Conservation (phyloP, 1,284 basidiomycete genomes). For the Ceratobasidium sp. region DNA sequence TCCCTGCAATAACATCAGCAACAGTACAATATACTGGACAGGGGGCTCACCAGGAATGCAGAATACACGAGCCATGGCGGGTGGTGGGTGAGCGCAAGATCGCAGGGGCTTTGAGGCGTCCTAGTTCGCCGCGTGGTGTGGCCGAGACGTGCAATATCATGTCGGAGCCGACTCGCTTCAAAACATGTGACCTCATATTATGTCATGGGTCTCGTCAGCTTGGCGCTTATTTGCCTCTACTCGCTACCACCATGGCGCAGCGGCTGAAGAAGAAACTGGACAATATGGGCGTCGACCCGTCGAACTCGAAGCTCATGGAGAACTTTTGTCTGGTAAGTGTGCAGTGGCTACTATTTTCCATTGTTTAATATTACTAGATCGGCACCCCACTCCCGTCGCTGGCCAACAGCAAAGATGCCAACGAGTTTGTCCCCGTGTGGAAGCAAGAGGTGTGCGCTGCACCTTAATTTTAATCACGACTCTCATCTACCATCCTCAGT, state of each 20-base stretch:
- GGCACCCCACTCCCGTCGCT: slow-evolving; percentile 92
- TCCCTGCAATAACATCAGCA: slow-evolving; percentile 5
- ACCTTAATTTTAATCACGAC: slow-evolving; percentile 34
- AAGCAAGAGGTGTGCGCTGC: slow-evolving; percentile 83
- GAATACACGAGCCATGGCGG: slow-evolving; percentile 65
- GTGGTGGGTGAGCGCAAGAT: slow-evolving; percentile 11
- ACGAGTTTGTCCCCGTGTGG: slow-evolving; percentile 96
- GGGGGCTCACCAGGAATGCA: slow-evolving; percentile 64
- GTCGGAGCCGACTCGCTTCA: slow-evolving; percentile 7
- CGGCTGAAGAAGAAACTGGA: slow-evolving; percentile 73
- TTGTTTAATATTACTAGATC: too few species aligned
- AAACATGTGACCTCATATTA: slow-evolving; percentile 2
- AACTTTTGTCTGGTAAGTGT: slow-evolving; percentile 84
- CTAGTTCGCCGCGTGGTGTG: not conserved
- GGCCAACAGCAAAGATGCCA: slow-evolving; percentile 86
- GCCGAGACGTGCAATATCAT: not conserved
- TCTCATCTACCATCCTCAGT: slow-evolving; percentile 34
- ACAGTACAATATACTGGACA: not conserved
- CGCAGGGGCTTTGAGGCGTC: not conserved
- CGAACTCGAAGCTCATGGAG: slow-evolving; percentile 78
- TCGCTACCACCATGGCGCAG: slow-evolving; percentile 57
- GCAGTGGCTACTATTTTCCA: slow-evolving; percentile 38
- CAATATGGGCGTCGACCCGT: slow-evolving; percentile 77
- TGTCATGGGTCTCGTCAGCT: not conserved
- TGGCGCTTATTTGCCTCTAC: not conserved